Evolutionary conservation across 805 yeast genomes (phyloP), one percentile per base, ranked within the genome.

Genomic region (Saccharomyces eubayanus): DNA sequence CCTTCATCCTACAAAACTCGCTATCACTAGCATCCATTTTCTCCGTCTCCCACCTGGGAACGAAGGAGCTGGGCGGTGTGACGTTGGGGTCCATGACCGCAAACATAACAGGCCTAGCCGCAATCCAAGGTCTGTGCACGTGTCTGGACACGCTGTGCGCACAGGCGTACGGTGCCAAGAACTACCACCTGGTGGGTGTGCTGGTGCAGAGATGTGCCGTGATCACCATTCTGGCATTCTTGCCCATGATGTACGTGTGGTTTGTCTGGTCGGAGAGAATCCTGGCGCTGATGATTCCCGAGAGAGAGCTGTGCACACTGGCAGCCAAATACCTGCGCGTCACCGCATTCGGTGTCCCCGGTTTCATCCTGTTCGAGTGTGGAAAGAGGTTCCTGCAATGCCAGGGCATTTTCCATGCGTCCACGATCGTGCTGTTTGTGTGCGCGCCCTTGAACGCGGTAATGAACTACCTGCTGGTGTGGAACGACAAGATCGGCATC

Each of bases 381-480:
- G 82, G 84, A 50, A 86, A 86, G 66, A 82, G 87, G 66, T 87
- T 77, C 62, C 72, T 87, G 60, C 92, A 87, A 67, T 78, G 88
- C 48, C 92, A 87, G 71, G 89, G 89, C 27, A 78, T 85, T 6
- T 87, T 86, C 69, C 88, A 86, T 67, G 92, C 92, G 6, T 83
- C 90, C 10, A 86, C 91, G 0, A 83, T 84, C 59, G 85, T 85
- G 28, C 71, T 87, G 45, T 70, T 80, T 43, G 61, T 86, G 29
- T 85, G 89, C 70, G 91, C 91, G 2, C 92, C 94, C 8, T 68
- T 86, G 56, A 87, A 87, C 63, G 86, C 85, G 0, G 55, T 82
- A 29, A 69, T 85, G 69, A 86, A 86, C 61, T 87, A 84, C 62
- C 55, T 77, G 20, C 72, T 87, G 47, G 92, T 87, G n/a, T 84